phyloP scores from a whole-genome alignment of 345 rosid genomes.

The Citrus sp. region DNA sequence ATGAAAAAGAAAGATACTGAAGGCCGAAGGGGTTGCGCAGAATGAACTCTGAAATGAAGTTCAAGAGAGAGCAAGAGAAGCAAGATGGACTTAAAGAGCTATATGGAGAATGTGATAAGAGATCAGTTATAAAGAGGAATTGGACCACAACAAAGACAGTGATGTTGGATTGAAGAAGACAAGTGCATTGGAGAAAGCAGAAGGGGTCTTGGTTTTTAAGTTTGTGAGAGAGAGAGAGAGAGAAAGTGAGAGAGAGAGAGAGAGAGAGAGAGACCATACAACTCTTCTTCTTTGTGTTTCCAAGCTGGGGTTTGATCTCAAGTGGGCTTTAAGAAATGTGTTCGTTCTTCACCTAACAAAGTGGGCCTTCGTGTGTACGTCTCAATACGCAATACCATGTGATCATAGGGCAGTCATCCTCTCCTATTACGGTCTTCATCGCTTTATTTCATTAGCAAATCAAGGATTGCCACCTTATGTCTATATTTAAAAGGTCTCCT shows the following conservation, averaged over 20 bases:
- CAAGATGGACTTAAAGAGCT: too few species aligned
- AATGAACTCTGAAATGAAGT: too few species aligned
- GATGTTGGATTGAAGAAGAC: constrained; percentile 86
- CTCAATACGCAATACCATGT: constrained; percentile 64
- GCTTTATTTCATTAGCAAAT: background rate
- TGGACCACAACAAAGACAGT: constrained; percentile 55
- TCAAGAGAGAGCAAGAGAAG: too few species aligned
- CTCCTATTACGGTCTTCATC: constrained; percentile 5
- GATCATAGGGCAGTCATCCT: constrained; percentile 37
- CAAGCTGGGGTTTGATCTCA: constrained; percentile 53
- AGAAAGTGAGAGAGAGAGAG: constrained; percentile 4
- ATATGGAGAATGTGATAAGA: constrained; percentile 39
- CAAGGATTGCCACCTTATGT: background rate
- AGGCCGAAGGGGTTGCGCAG: too few species aligned
- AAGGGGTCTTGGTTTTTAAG: constrained; percentile 21
- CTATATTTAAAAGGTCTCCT: too few species aligned
- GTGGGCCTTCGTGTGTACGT: constrained; percentile 72
- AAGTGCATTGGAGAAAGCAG: constrained; percentile 62
- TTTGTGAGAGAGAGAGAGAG: constrained; percentile 5
- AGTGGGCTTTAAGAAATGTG: constrained; percentile 60
- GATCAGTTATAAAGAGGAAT: constrained; percentile 51
- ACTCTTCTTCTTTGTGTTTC: constrained; percentile 32
- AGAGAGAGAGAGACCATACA: constrained; percentile 3
- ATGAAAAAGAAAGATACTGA: too few species aligned
- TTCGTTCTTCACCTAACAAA: constrained; percentile 56